Percentiles rank a stretch among this genome's conserved stretches.
phyloP scores from a whole-genome alignment of 1,139 yeast species.

The Hanseniaspora gamundiae region DNA sequence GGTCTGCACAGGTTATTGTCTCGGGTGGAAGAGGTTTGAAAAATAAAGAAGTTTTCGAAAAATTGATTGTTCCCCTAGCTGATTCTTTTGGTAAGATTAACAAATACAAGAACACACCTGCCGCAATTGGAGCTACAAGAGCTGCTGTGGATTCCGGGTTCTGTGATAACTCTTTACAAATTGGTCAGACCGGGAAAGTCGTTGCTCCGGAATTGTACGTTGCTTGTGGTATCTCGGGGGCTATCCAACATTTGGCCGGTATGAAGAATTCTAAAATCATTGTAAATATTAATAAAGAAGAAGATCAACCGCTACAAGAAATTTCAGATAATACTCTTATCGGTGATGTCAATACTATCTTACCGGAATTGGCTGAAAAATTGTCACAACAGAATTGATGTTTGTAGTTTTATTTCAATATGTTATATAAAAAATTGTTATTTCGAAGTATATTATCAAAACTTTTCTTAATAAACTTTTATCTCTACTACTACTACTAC shows the following conservation, averaged over 20 bases:
- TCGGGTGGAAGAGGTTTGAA: conserved; percentile 94
- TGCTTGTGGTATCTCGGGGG: conserved; percentile 93
- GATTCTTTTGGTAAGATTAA: conserved; percentile 39
- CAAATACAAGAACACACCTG: conserved; percentile 23
- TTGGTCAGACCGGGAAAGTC: conserved; percentile 96
- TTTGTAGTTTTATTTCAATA: background rate
- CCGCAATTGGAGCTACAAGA: conserved; percentile 96
- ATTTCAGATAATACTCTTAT: conserved; percentile 47
- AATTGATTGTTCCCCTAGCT: conserved; percentile 72
- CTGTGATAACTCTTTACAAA: conserved; percentile 94
- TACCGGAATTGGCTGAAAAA: conserved; percentile 80
- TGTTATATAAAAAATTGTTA: background rate
- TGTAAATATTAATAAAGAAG: conserved; percentile 90
- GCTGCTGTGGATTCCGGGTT: conserved; percentile 96
- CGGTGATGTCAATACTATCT: conserved; percentile 73
- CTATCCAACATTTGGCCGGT: conserved; percentile 80
- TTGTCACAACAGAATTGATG: conserved; percentile 20
- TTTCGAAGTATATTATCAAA: no score
- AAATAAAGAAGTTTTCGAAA: conserved; percentile 76
- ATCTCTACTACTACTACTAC: no score
- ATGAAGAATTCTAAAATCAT: conserved; percentile 93
- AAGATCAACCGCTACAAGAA: conserved; percentile 16
- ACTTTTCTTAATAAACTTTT: no score
- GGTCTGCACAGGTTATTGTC: conserved; percentile 68
- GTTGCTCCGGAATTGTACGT: conserved; percentile 92